Base-by-base conservation (phyloP, 2,329 filamentous ascomycete genomes). In the Neospermospora avenae region DNA sequence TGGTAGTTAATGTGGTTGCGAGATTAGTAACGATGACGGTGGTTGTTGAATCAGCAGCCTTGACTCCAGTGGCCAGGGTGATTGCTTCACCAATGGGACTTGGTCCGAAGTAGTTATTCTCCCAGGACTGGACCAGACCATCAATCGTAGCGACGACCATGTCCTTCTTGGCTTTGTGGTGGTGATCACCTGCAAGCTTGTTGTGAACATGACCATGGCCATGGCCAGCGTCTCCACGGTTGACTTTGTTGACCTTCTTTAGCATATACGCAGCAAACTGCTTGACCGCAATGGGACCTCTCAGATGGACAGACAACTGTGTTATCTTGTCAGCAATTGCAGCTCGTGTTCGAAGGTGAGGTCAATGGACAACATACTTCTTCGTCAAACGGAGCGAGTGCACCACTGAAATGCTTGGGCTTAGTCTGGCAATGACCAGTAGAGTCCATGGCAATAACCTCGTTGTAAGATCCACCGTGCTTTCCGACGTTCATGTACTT, bases 241-340 rank as follows among this genome's bases (percentile, higher is more conserved):
- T 61, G 28, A 7, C 42, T 28, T 48, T 49, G 42, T 8, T 14
- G 76, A 76, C n/a, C 5, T 31, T 18, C 24, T 34, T 24, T 1
- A 84, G 80, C 48, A 78, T 80, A 74, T 91, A 93, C 57, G 86
- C 85, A 11, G 88, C 89, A 57, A 91, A 79, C 66, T 89, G 81
- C 70, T 84, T 84, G 34, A 93, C 71, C 41, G 81, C 75, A 67
- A 90, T 73, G 1, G 89, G 89, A 3, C 89, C 90, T 66, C 89
- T 86, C 70, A 92, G 80, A 72, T 91, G 86, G 63, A 90, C 74
- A 1, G 88, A 90, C 31, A 92, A 78, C 88, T 91, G 0, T 20
- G 16, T 25, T 35, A 28, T 2, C 6, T 48, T 20, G 49, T 62
- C 45, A 62, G 48, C 57, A 41, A 16, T 22, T 8, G 18, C 57